These are phyloP conservation scores for Chaetomium tenue DNA, from an alignment of 495 filamentous ascomycete species.

Conservation along the genomic window DNA sequence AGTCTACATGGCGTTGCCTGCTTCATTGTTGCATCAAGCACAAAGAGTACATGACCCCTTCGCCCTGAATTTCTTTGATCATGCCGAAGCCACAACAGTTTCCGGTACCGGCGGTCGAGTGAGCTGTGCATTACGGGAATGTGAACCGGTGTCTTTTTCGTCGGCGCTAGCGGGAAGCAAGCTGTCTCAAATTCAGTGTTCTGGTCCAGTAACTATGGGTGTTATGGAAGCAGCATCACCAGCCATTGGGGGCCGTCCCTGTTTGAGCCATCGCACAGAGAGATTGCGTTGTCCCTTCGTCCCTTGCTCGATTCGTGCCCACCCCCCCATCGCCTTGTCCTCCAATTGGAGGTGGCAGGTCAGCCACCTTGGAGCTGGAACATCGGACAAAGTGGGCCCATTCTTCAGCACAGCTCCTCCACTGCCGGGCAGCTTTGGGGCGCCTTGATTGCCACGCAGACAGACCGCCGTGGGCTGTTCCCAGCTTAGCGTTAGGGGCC, in stretches of 20 bases:
- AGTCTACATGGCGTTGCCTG: neutral
- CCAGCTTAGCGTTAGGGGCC: constrained; percentile 8
- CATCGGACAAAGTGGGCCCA: neutral
- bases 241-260: neutral
- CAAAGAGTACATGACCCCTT: no score
- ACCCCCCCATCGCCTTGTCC: neutral
- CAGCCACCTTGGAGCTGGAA: neutral
- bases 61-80: no score
- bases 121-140: neutral
- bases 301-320: neutral
- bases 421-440: neutral
- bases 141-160: neutral
- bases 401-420: constrained; percentile 1
- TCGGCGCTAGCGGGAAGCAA: neutral
- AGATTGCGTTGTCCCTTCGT: constrained; percentile 9
- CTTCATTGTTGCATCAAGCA: neutral
- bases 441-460: constrained; percentile 13
- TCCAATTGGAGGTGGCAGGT: neutral
- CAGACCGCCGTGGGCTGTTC: neutral
- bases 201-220: neutral
- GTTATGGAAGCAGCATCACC: neutral
- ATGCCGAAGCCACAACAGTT: no score
- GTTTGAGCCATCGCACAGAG: constrained; percentile 7
- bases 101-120: no score
- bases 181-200: constrained; percentile 6